Evolutionary conservation across 139 green algal species (phyloP).

Genomic region (Tetradesmus lagerheimii): DNA sequence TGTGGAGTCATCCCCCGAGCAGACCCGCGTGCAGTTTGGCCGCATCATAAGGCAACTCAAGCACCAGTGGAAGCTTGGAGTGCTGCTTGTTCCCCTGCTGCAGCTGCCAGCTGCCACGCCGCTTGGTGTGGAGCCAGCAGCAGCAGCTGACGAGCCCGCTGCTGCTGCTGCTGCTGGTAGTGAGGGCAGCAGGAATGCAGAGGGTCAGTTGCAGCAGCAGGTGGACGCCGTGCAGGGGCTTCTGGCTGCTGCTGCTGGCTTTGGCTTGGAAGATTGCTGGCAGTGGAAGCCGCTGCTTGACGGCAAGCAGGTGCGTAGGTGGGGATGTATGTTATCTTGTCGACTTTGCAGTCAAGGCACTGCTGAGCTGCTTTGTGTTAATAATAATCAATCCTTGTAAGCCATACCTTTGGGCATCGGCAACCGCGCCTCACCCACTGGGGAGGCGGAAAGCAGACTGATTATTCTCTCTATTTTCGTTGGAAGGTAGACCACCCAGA

Average conservation of each 20-base stretch:
- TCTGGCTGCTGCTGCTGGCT: conserved; percentile 34
- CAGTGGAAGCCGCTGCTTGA: conserved; percentile 48
- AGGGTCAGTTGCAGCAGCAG: conserved; percentile 30
- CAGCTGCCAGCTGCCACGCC: conserved; percentile 36
- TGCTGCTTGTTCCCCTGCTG: conserved; percentile 38
- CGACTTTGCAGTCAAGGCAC: too few relatives aligned
- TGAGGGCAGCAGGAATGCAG: neutral
- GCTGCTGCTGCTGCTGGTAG: neutral
- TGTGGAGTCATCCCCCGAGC: conserved; percentile 12
- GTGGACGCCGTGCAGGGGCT: neutral
- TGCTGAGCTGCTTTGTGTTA: neutral
- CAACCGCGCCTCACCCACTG: too few relatives aligned
- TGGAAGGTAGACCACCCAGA: too few relatives aligned
- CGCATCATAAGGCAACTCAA: conserved; percentile 71
- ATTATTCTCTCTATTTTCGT: too few relatives aligned
- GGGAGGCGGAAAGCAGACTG: too few relatives aligned
- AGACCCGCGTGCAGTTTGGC: conserved; percentile 66
- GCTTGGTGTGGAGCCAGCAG: conserved; percentile 29
- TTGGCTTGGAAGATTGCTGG: conserved; percentile 41
- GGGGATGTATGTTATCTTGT: too few relatives aligned
- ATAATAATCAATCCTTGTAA: too few relatives aligned
- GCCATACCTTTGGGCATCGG: too few relatives aligned
- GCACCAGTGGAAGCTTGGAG: conserved; percentile 69
- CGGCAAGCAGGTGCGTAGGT: conserved; percentile 40
- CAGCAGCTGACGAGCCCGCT: neutral